Evolutionary conservation across 768 basidiomycete species (phyloP), one percentile per base, ranked within the genome.

Genomic region (Auricularia heimuer): DNA sequence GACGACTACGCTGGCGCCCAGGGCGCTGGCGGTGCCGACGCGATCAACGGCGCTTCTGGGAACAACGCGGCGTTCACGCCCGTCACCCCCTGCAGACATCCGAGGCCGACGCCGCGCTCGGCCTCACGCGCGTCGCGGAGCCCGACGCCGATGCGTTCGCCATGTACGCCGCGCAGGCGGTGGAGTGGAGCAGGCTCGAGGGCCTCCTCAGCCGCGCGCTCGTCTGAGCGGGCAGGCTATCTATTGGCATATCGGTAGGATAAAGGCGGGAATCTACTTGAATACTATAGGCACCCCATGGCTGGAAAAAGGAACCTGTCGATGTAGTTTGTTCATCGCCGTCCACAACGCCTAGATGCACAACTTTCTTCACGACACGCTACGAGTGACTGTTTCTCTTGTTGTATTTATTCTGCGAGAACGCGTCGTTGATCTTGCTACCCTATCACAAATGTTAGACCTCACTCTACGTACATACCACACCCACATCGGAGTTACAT

Each of bases 131-230:
- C 74, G 87, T 93, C 4, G 90, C 92, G 0, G 90, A 92, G 66
- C 84, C 91, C 14, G 92, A 94, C 72, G 76, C 85, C 63, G 92
- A 94, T 73, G 86, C 90, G 64, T 92, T 92, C 75, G 83, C 90
- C 84, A 83, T 87, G 0, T 94, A 94, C 72, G 90, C 90, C 21
- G 84, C 89, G 42, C 88, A 92, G 72, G 87, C 93, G 18, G 88
- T 90, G 34, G 92, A 94, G 76, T 93, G 85, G 73, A 85, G 83
- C 77, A 79, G 92, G 51, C 75, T 94, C 68, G 92, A 94, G 75
- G 82, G 84, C 11, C 87, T 93, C 83, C 74, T 92, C 62, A 82
- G 87, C 68, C 92, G 90, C 70, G 76, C 76, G 7, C 75, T 83
- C 65, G 82, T 83, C 11, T 82, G 64, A 35, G 61, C 21, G 16